Conservation (phyloP, 2,329 filamentous ascomycete genomes). For the Venturia pyrina region DNA sequence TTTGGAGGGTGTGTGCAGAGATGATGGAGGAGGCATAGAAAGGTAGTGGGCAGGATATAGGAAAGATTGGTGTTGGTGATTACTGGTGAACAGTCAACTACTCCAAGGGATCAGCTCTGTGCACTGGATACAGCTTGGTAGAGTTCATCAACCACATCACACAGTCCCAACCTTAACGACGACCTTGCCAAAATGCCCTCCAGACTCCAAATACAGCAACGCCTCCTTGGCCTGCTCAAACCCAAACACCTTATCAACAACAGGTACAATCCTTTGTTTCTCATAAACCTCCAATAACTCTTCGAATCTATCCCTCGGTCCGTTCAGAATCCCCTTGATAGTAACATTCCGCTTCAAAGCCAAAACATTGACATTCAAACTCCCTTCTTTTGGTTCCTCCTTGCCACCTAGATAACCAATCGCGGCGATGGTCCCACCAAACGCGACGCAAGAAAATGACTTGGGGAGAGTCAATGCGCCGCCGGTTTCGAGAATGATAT, state of each 20-base stretch:
- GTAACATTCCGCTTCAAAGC: slow-evolving; percentile 12
- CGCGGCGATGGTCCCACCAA: slow-evolving; percentile 46
- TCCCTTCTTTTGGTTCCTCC: slow-evolving; percentile 7
- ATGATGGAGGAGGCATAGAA: too few relatives aligned
- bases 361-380: slow-evolving; percentile 9
- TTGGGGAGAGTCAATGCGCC: slow-evolving; percentile 28
- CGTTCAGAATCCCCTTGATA: slow-evolving; percentile 48
- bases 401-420: slow-evolving; percentile 45
- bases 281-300: slow-evolving; percentile 52
- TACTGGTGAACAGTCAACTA: background rate
- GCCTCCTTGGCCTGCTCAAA: slow-evolving; percentile 43
- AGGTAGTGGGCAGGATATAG: background rate
- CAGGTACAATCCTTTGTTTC: slow-evolving; percentile 47
- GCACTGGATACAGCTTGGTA: too few relatives aligned
- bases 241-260: slow-evolving; percentile 49
- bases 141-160: too few relatives aligned
- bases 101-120: background rate
- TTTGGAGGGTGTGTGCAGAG: too few relatives aligned
- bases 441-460: slow-evolving; percentile 41
- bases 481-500: slow-evolving; percentile 57
- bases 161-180: slow-evolving; percentile 17
- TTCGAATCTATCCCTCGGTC: slow-evolving; percentile 45
- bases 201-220: slow-evolving; percentile 39
- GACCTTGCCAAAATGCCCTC: slow-evolving; percentile 39
- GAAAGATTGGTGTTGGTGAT: background rate